Conservation (phyloP, 768 basidiomycete species). For the Exidia glandulosa region DNA sequence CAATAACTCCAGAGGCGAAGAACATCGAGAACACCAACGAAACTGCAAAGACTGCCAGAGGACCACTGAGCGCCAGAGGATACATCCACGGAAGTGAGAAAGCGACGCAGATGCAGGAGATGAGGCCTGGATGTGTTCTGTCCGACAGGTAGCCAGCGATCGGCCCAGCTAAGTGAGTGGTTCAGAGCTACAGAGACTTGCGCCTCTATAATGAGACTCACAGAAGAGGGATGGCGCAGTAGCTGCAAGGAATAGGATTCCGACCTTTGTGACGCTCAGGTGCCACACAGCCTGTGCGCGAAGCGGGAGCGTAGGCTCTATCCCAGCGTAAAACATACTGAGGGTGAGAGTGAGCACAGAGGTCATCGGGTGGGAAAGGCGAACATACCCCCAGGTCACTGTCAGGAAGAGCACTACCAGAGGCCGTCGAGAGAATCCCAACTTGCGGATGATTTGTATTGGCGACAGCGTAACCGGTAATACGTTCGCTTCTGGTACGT, state of each 20-base stretch:
- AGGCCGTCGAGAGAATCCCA: neutral
- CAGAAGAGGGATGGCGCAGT: slow-evolving; percentile 57
- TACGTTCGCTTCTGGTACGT: neutral
- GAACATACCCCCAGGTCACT: neutral
- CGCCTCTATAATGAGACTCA: slow-evolving; percentile 23
- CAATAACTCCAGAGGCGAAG: slow-evolving; percentile 45
- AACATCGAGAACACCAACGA: slow-evolving; percentile 43
- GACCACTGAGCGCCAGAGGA: slow-evolving; percentile 35
- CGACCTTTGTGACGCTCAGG: slow-evolving; percentile 39
- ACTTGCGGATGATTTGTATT: neutral
- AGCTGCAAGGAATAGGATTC: slow-evolving; percentile 55
- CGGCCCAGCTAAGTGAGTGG: slow-evolving; percentile 17
- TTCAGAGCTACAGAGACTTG: neutral
- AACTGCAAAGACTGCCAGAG: slow-evolving; percentile 38
- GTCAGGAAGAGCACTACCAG: neutral
- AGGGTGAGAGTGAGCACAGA: neutral
- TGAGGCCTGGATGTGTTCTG: slow-evolving; percentile 43
- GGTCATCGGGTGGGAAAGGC: neutral
- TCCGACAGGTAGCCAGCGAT: slow-evolving; percentile 51
- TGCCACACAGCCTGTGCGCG: slow-evolving; percentile 41
- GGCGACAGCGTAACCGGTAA: too few relatives aligned
- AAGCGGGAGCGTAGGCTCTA: slow-evolving; percentile 48
- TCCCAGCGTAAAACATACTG: slow-evolving; percentile 37
- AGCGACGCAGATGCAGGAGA: slow-evolving; percentile 35
- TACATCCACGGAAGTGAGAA: slow-evolving; percentile 56